Evolutionary conservation across 345 rosid species (phyloP), one percentile per base, ranked within the genome.

Genomic region (Orychophragmus violaceus): DNA sequence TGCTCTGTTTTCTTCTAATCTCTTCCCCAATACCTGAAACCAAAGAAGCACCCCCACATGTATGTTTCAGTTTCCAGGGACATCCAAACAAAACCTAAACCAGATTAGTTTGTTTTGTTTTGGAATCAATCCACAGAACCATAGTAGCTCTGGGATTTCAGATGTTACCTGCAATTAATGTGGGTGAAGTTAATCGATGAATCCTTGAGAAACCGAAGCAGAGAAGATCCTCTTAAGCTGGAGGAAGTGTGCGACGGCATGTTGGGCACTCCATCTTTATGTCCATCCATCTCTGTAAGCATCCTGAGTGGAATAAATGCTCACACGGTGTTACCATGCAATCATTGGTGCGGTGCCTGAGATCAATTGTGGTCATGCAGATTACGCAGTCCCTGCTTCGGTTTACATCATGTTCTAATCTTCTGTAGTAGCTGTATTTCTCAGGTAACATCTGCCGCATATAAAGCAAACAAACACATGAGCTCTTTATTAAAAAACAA

Each of bases 201-300:
- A n/a, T 49, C 65, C 51, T n/a, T n/a, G n/a, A n/a, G n/a, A n/a
- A n/a, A n/a, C n/a, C n/a, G n/a, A n/a, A n/a, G n/a, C n/a, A n/a
- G n/a, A n/a, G n/a, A n/a, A n/a, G n/a, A n/a, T n/a, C n/a, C n/a
- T n/a, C 41, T 48, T 76, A 80, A 58, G 92, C 95, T 66, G 99
- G 89, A 19, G 99, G 99, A 46, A 94, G 77, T 2, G 88, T 68
- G 37, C 99, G 91, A 69, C 99, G 90, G 78, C 99, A 94, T 57
- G 99, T 94, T 55, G 99, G 99, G 66, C 99, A 94, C 78, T 94
- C 99, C 99, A 94, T 94, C 82, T 94, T 94, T 77, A 94, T 84
- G 74, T 94, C 99, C 99, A 94, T 94, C 97, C 99, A 94, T 76
- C 96, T 84, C 79, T 85, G 97, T 71, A 94, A 81, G 76, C 99